Conservation (phyloP, 345 rosid genomes). For the Arabidopsis thaliana region TAIR10.1 NC_003075.7:12421001-12421500, state of each 20-base stretch:
- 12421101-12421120: slow-evolving; percentile 49
- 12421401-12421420: not conserved
- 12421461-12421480: slow-evolving; percentile 44
- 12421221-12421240: slow-evolving; percentile 42
- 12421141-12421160: slow-evolving; percentile 84
- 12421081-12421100: slow-evolving; percentile 30
- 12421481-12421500: slow-evolving; percentile 12
- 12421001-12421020: slow-evolving; percentile 77
- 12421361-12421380: slow-evolving; percentile 14
- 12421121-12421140: slow-evolving; percentile 71
- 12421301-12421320: slow-evolving; percentile 49
- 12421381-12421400: not conserved
- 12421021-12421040: slow-evolving; percentile 51
- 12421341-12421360: slow-evolving; percentile 49
- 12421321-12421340: slow-evolving; percentile 60
- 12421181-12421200: slow-evolving; percentile 66
- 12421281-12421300: slow-evolving; percentile 56
- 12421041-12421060: slow-evolving; percentile 13
- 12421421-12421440: slow-evolving; percentile 30
- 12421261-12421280: slow-evolving; percentile 37
- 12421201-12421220: slow-evolving; percentile 27
- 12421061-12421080: slow-evolving; percentile 22
- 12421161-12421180: slow-evolving; percentile 83
- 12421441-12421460: slow-evolving; percentile 45
- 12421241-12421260: slow-evolving; percentile 46